Percentiles rank a stretch among this genome's conserved stretches.
Conservation (phyloP, 352 stramenopile genomes). For the Pythium insidiosum region DNA sequence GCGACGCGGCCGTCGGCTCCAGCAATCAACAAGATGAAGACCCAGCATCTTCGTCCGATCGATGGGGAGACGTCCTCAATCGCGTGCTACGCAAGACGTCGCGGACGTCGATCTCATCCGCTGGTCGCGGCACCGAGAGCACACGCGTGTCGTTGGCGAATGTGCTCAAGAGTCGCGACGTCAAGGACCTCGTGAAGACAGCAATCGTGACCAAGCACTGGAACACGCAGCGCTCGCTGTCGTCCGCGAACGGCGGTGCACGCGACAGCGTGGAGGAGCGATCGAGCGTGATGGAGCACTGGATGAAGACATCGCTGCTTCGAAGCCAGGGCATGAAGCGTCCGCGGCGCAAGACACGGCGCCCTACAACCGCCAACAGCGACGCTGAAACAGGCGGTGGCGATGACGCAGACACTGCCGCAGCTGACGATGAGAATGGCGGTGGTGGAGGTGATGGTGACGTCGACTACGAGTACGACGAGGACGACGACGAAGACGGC, state of each 20-base stretch:
- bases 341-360: conserved; percentile 6
- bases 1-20: not conserved
- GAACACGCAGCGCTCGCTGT: not conserved
- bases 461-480: conserved; percentile 9
- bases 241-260: conserved; percentile 2
- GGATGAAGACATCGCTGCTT: conserved; percentile 36
- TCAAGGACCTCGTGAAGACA: conserved; percentile 57
- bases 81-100: conserved; percentile 8
- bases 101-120: not conserved
- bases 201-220: conserved; percentile 23
- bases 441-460: not conserved
- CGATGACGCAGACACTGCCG: conserved; percentile 11
- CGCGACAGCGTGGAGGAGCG: conserved; percentile 6
- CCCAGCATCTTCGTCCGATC: no score
- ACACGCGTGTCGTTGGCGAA: conserved; percentile 28
- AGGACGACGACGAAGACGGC: conserved; percentile 7
- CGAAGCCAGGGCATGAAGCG: conserved; percentile 21
- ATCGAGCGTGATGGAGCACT: conserved; percentile 56
- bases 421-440: conserved; percentile 6
- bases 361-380: not conserved
- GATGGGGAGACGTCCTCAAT: conserved; percentile 6
- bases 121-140: not conserved
- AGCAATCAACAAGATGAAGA: conserved; percentile 1
- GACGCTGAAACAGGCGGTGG: conserved; percentile 10
- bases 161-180: conserved; percentile 41